Evolutionary conservation across 2,329 filamentous ascomycete species (phyloP).

Genomic region (Aspergillus neoniger): DNA sequence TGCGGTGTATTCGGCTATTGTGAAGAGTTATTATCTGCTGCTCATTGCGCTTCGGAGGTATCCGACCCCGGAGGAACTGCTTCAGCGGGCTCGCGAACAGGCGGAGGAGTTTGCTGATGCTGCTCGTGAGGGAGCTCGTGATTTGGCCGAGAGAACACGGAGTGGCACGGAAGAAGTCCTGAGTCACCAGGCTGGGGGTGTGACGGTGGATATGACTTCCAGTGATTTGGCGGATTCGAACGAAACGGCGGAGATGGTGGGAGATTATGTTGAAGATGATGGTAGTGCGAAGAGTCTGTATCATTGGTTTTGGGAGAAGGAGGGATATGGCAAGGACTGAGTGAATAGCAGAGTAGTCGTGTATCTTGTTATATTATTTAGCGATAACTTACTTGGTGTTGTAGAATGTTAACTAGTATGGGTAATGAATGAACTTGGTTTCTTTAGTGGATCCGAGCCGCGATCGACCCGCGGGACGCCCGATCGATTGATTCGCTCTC

Average conservation of each 20-base stretch:
- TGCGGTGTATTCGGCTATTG: constrained; percentile 68
- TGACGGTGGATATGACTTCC: constrained; percentile 36
- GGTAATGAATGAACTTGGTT: neutral
- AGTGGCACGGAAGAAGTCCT: constrained; percentile 29
- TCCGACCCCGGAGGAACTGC: constrained; percentile 46
- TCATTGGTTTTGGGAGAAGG: constrained; percentile 45
- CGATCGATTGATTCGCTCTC: constrained; percentile 2
- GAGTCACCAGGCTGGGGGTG: constrained; percentile 24
- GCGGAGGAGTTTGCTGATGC: constrained; percentile 46
- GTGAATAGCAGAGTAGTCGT: too few species aligned
- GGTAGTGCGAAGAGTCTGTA: constrained; percentile 43
- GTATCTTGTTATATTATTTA: neutral
- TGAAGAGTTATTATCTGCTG: constrained; percentile 69
- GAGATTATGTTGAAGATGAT: constrained; percentile 49
- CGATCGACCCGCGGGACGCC: constrained; percentile 1
- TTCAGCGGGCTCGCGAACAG: constrained; percentile 41
- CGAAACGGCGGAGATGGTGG: constrained; percentile 48
- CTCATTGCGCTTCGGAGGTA: constrained; percentile 52
- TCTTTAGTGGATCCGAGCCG: constrained; percentile 1
- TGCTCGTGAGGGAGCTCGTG: constrained; percentile 41
- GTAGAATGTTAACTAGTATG: neutral
- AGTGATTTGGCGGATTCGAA: constrained; percentile 32
- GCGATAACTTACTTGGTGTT: neutral
- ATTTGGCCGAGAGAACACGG: constrained; percentile 34
- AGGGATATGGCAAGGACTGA: constrained; percentile 20